Conservation (phyloP, 495 filamentous ascomycete species). For the Sphaerosporella brunnea region DNA sequence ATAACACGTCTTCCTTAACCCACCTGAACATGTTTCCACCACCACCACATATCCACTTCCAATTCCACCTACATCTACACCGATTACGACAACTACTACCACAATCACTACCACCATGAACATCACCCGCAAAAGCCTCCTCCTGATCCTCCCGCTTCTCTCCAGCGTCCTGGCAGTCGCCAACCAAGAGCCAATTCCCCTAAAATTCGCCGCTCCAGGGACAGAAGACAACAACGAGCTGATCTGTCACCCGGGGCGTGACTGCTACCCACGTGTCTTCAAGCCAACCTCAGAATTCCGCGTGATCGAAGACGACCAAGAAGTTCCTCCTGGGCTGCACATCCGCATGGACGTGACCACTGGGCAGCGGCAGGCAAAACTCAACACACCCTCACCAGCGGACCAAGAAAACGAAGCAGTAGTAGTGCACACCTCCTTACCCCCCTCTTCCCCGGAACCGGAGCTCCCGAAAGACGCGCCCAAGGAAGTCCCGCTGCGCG, state of each 20-base stretch:
- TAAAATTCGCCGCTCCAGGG: neutral
- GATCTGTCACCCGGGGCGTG: conserved; percentile 42
- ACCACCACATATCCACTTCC: too few species aligned
- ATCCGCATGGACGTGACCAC: conserved; percentile 45
- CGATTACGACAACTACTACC: too few species aligned
- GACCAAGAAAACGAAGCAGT: conserved; percentile 27
- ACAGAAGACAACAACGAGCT: conserved; percentile 16
- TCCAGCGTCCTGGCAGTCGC: neutral
- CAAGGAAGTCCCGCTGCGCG: conserved; percentile 24
- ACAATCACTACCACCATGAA: neutral
- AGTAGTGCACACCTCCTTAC: conserved; percentile 25
- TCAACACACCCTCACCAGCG: conserved; percentile 36
- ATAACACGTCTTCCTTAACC: too few species aligned
- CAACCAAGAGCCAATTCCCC: neutral
- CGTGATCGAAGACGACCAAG: conserved; percentile 42
- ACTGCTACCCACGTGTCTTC: conserved; percentile 49
- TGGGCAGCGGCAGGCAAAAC: conserved; percentile 43
- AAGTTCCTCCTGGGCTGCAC: conserved; percentile 44
- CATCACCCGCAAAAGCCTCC: neutral
- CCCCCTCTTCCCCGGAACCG: conserved; percentile 28
- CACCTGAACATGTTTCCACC: too few species aligned
- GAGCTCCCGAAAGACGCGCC: conserved; percentile 9
- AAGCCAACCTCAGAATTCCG: conserved; percentile 45
- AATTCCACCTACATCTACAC: too few species aligned
- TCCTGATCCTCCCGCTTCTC: conserved; percentile 3